Conservation (phyloP, 331 rosid genomes). For the Rhamnella rubrinervis region DNA sequence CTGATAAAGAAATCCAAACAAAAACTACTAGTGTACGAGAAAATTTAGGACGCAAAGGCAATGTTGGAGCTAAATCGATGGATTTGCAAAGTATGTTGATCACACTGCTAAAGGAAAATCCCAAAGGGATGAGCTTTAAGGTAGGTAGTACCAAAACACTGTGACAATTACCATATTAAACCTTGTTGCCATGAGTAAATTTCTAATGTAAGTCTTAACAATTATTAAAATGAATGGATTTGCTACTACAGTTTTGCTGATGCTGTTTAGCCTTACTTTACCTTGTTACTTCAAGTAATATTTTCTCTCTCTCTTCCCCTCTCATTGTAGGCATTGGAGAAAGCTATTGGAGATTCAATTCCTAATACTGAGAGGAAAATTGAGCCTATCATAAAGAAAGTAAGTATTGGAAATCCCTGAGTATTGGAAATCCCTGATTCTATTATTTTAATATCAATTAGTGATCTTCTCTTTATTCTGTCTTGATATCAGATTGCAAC, state of each 20-base stretch:
- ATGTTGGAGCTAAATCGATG: slow-evolving; percentile 48
- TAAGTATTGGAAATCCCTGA: slow-evolving; percentile 40
- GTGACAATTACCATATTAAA: neutral
- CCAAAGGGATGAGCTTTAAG: slow-evolving; percentile 81
- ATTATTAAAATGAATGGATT: neutral
- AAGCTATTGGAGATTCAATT: slow-evolving; percentile 69
- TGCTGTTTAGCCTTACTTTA: neutral
- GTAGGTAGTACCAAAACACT: slow-evolving; percentile 27
- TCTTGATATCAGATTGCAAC: slow-evolving; percentile 73
- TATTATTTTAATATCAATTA: slow-evolving; percentile 23
- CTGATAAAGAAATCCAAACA: slow-evolving; percentile 56
- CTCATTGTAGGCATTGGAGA: slow-evolving; percentile 71
- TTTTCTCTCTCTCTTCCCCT: slow-evolving; percentile 10
- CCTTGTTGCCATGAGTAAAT: neutral
- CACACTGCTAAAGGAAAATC: slow-evolving; percentile 72
- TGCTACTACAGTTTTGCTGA: neutral
- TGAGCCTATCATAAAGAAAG: slow-evolving; percentile 76
- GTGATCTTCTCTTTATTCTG: slow-evolving; percentile 35
- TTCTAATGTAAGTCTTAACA: neutral
- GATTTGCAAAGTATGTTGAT: slow-evolving; percentile 71
- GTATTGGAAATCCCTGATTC: slow-evolving; percentile 30
- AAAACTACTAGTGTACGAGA: slow-evolving; percentile 46
- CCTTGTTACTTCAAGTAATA: neutral
- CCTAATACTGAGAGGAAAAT: slow-evolving; percentile 68
- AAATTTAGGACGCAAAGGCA: slow-evolving; percentile 55